phyloP scores from a whole-genome alignment of 805 yeast genomes.

The Teunomyces atbi region DNA sequence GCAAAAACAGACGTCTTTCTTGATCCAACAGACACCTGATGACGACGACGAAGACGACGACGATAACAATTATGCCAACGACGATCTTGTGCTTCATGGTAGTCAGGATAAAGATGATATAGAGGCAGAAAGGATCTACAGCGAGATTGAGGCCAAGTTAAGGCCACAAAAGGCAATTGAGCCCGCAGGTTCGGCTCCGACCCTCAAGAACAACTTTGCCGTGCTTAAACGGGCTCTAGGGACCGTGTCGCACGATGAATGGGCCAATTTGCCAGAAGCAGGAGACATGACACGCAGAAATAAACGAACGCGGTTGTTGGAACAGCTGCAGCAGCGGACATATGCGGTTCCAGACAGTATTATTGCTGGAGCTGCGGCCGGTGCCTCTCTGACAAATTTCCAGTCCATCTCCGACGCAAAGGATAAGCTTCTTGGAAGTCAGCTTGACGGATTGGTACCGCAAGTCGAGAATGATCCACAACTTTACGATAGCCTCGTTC shows the following conservation, averaged over 20 bases:
- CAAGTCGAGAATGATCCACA: conserved; percentile 32
- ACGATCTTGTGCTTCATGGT: conserved; percentile 23
- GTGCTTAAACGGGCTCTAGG: conserved; percentile 67
- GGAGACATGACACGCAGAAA: conserved; percentile 81
- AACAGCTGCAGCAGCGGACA: conserved; percentile 61
- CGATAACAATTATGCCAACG: conserved; percentile 19
- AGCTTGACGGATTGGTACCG: conserved; percentile 42
- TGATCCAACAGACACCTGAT: conserved; percentile 26
- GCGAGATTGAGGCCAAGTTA: conserved; percentile 59
- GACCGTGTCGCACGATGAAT: conserved; percentile 61
- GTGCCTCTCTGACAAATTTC: conserved; percentile 40
- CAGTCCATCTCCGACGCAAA: conserved; percentile 61
- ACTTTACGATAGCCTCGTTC: conserved; percentile 16
- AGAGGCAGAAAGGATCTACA: conserved; percentile 75
- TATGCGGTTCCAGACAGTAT: conserved; percentile 84
- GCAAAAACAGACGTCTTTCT: conserved; percentile 6
- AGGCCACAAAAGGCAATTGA: conserved; percentile 30
- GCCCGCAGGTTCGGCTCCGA: conserved; percentile 5
- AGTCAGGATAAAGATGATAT: conserved; percentile 54
- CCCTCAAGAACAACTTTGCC: conserved; percentile 20
- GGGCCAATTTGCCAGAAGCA: conserved; percentile 84
- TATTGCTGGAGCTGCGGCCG: conserved; percentile 35
- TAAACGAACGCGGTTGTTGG: conserved; percentile 64
- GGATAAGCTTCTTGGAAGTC: conserved; percentile 55
- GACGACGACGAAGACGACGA: conserved; percentile 20